Percentiles rank a stretch among this genome's conserved stretches.
Conservation (phyloP, 2,329 filamentous ascomycete species). For the Triangularia setosa region DNA sequence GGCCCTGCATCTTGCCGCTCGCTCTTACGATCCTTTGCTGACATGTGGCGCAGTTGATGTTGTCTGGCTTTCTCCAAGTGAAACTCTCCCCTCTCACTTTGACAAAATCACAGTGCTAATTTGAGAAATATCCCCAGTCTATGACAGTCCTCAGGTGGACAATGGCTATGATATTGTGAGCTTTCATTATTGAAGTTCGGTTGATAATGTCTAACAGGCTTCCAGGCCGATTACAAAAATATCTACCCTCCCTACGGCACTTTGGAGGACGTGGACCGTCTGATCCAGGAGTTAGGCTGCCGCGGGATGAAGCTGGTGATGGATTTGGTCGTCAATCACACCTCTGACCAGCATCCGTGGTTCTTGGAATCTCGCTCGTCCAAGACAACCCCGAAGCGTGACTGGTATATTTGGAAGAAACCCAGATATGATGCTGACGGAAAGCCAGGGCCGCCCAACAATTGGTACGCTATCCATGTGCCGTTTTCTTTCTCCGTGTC, state of each 20-base stretch:
- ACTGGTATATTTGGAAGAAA: conserved; percentile 44
- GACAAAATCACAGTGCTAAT: not conserved
- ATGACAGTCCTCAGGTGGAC: conserved; percentile 46
- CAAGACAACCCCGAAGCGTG: conserved; percentile 57
- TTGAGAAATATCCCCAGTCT: conserved; percentile 28
- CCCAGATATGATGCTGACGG: conserved; percentile 48
- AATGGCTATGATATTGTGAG: conserved; percentile 63
- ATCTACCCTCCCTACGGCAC: conserved; percentile 56
- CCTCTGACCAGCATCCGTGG: conserved; percentile 66
- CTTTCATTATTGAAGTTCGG: too few relatives aligned
- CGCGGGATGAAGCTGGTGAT: conserved; percentile 68
- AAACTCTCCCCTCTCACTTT: not conserved
- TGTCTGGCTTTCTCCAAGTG: conserved; percentile 52
- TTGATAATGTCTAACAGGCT: too few relatives aligned
- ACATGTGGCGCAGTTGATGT: conserved; percentile 42
- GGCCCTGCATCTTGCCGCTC: not conserved
- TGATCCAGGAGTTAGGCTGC: conserved; percentile 57
- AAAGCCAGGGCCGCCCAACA: conserved; percentile 65
- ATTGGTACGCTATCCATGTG: conserved; percentile 64
- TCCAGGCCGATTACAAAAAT: conserved; percentile 50
- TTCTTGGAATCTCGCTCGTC: conserved; percentile 63
- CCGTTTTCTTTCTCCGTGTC: conserved; percentile 44
- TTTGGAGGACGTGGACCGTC: conserved; percentile 57
- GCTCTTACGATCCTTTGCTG: not conserved
- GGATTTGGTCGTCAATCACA: conserved; percentile 76